These are phyloP conservation scores for Pseudogymnoascus sp. DNA, from an alignment of 2,329 filamentous ascomycete genomes.

Conservation along the genomic window DNA sequence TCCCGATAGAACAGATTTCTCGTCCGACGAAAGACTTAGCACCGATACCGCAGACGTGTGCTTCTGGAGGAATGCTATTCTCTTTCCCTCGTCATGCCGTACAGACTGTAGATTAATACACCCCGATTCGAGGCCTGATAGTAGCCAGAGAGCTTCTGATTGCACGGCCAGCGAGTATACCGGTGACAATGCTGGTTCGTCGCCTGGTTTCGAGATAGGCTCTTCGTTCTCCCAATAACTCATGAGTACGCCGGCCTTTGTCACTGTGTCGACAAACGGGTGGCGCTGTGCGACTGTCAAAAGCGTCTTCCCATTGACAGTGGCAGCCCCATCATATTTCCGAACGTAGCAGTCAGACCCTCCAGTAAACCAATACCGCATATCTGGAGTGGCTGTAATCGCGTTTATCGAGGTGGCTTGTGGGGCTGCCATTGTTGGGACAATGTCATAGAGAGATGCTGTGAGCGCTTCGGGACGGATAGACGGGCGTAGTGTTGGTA, in stretches of 20 bases:
- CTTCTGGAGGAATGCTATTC: constrained; percentile 70
- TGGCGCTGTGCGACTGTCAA: constrained; percentile 93
- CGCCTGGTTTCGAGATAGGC: constrained; percentile 35
- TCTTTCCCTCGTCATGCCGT: constrained; percentile 87
- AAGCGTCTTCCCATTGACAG: constrained; percentile 88
- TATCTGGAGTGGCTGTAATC: constrained; percentile 83
- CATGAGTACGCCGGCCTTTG: constrained; percentile 87
- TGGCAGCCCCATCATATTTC: constrained; percentile 92
- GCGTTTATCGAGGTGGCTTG: constrained; percentile 95
- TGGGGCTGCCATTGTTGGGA: constrained; percentile 92
- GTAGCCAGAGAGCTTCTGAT: constrained; percentile 80
- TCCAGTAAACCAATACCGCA: constrained; percentile 91
- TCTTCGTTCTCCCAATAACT: constrained; percentile 99
- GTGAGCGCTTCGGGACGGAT: constrained; percentile 73
- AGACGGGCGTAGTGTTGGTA: constrained; percentile 46
- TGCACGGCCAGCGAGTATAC: constrained; percentile 93
- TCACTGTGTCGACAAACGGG: constrained; percentile 94
- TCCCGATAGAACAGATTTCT: constrained; percentile 79
- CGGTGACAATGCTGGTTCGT: constrained; percentile 67
- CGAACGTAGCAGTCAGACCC: constrained; percentile 93
- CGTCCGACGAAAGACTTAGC: constrained; percentile 72
- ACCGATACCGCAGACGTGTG: constrained; percentile 92
- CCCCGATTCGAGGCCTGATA: constrained; percentile 85
- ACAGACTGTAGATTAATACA: constrained; percentile 90
- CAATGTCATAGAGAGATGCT: constrained; percentile 83